Conservation (phyloP, 306 rosid species). For the Oxytropis ochrocephala region DNA sequence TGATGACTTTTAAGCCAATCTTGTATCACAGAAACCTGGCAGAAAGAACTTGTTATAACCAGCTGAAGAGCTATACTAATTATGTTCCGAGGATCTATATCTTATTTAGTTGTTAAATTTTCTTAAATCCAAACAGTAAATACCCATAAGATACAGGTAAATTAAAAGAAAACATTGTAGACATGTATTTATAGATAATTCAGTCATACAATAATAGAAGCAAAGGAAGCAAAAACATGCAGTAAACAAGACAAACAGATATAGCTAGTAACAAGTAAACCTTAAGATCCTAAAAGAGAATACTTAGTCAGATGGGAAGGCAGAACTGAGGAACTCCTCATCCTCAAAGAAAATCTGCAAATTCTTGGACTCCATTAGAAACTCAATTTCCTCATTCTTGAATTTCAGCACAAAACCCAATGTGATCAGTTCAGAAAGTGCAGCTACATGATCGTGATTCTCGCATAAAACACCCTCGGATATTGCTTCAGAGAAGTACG, state of each 20-base stretch:
- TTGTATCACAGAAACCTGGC: no score
- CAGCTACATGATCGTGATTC: constrained; percentile 35
- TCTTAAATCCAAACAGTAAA: no score
- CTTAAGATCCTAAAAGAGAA: background rate
- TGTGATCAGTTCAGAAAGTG: constrained; percentile 49
- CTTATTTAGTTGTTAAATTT: no score
- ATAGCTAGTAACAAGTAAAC: background rate
- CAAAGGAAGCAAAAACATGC: background rate
- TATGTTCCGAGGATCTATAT: no score
- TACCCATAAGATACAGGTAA: background rate
- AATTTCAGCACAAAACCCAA: constrained; percentile 45
- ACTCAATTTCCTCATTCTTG: constrained; percentile 40
- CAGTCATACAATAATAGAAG: background rate
- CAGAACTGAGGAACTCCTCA: constrained; percentile 39
- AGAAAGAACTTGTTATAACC: no score
- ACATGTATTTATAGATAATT: background rate
- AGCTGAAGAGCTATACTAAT: no score
- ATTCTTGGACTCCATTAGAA: constrained; percentile 56
- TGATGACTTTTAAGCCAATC: no score
- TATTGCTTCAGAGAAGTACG: constrained; percentile 51
- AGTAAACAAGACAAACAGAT: no score
- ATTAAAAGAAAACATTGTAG: background rate
- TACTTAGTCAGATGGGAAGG: constrained; percentile 29
- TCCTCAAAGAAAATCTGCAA: constrained; percentile 59
- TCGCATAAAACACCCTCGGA: constrained; percentile 50